These are phyloP conservation scores for Melampsora occidentalis DNA, from an alignment of 1,284 basidiomycete species.

Conservation along the genomic window DNA sequence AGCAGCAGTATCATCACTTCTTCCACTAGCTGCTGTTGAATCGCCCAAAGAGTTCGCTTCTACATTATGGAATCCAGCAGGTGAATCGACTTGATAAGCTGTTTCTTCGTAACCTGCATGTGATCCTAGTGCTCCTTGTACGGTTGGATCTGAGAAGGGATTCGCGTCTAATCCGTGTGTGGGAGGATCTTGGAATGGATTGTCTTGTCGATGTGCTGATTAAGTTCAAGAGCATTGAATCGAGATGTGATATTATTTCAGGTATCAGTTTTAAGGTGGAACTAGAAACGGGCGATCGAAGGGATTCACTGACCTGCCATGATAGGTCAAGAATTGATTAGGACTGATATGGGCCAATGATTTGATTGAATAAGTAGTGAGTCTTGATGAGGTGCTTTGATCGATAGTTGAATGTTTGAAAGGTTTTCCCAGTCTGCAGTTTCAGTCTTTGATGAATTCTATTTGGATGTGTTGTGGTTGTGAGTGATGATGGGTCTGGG, in stretches of 20 bases:
- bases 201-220: conserved; percentile 23
- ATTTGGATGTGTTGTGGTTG: too few relatives aligned
- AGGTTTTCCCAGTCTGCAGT: too few relatives aligned
- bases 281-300: neutral
- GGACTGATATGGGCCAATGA: too few relatives aligned
- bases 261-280: neutral
- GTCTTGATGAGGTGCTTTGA: too few relatives aligned
- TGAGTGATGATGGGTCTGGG: too few relatives aligned
- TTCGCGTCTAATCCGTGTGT: conserved; percentile 46
- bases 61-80: conserved; percentile 1
- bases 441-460: too few relatives aligned
- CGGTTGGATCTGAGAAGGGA: conserved; percentile 54
- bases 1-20: conserved; percentile 54
- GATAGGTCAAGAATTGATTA: neutral
- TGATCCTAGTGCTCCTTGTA: conserved; percentile 46
- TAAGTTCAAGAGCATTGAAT: neutral
- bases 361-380: too few relatives aligned
- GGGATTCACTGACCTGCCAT: neutral
- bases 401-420: too few relatives aligned
- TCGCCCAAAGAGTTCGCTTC: conserved; percentile 40
- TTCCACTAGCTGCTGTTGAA: conserved; percentile 43
- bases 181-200: conserved; percentile 36
- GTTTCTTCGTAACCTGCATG: conserved; percentile 34
- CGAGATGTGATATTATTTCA: too few relatives aligned
- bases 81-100: neutral